These are phyloP conservation scores for Jamesozyma piceae DNA, from an alignment of 805 yeast genomes.

Conservation along the genomic window DNA sequence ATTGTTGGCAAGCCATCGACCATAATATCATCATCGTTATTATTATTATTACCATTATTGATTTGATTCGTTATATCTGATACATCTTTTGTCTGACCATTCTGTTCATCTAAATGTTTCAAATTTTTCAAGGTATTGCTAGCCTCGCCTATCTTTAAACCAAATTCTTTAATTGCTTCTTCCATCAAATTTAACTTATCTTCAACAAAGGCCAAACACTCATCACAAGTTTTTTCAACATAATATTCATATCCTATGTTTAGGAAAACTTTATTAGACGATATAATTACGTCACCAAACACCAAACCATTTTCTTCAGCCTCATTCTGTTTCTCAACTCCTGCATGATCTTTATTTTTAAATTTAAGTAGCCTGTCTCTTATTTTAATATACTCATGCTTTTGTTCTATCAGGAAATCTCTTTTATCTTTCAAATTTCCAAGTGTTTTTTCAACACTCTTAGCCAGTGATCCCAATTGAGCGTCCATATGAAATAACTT, in stretches of 20 bases:
- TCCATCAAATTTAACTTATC: constrained; percentile 24
- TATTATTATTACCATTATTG: constrained; percentile 4
- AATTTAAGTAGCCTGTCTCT: constrained; percentile 8
- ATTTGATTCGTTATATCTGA: not conserved
- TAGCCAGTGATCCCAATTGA: constrained; percentile 10
- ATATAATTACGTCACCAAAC: constrained; percentile 26
- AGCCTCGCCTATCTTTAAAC: constrained; percentile 34
- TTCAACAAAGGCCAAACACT: constrained; percentile 19
- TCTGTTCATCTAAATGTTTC: constrained; percentile 4
- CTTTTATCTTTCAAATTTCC: constrained; percentile 16
- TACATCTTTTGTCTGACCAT: not conserved
- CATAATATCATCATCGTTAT: constrained; percentile 5
- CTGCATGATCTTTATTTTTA: constrained; percentile 1
- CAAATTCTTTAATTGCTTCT: constrained; percentile 36
- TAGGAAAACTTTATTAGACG: constrained; percentile 17
- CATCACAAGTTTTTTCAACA: constrained; percentile 20
- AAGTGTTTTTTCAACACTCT: constrained; percentile 18
- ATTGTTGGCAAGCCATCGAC: constrained; percentile 48
- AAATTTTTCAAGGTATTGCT: constrained; percentile 26
- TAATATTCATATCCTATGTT: constrained; percentile 29
- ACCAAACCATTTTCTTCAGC: constrained; percentile 16
- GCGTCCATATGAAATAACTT: constrained; percentile 9
- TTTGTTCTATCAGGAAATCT: constrained; percentile 24
- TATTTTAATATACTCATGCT: constrained; percentile 17
- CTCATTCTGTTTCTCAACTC: constrained; percentile 1